Base-by-base conservation (phyloP, 2,329 filamentous ascomycete genomes). In the Colletotrichum truncatum region DNA sequence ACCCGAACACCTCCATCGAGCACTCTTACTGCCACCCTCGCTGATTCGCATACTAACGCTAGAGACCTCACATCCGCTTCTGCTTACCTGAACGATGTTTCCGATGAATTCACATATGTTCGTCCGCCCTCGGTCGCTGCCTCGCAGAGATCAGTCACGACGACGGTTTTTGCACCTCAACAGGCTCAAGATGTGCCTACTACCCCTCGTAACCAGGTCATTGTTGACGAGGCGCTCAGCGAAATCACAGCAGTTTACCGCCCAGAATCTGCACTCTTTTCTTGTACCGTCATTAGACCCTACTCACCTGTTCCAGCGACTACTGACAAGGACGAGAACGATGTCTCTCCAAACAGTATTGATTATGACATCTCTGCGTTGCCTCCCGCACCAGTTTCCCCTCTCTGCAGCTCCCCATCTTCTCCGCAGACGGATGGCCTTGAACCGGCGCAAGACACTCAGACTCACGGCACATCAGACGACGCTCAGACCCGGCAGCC, bases 401-500 rank as follows among this genome's bases (percentile, higher is more conserved):
- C 63, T 11, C 36, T 55, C 16, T 63, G 34, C 16, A 56, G 45
- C 43, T 52, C 63, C 23, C 34, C 51, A 11, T 25, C 16, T 18
- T 62, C 63, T 52, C 57, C 58, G 12, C 57, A 55, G 49, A 51
- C 25, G 25, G 34, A 62, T n/a, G 30, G 21, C 11, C 51, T 62
- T 16, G 28, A 43, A 14, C 34, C 49, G 23, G 28, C 21, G 45
- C 49, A 56, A 12, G 41, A 45, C 51, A 63, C 43, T 41, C 49
- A 6, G 49, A 51, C 28, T 55, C 23, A 10, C 10, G n/a, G 51
- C 16, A 66, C 41, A 51, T 66, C 46, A 58, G 57, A 56, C 30
- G 63, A 66, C 45, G 49, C 49, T 66, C 51, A 49, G 58, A 66
- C 63, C 23, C 57, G 21, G 30, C 34, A 43, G 34, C 23, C 28